Conservation (phyloP, 257 asterid species). For the Prunella vulgaris region DNA sequence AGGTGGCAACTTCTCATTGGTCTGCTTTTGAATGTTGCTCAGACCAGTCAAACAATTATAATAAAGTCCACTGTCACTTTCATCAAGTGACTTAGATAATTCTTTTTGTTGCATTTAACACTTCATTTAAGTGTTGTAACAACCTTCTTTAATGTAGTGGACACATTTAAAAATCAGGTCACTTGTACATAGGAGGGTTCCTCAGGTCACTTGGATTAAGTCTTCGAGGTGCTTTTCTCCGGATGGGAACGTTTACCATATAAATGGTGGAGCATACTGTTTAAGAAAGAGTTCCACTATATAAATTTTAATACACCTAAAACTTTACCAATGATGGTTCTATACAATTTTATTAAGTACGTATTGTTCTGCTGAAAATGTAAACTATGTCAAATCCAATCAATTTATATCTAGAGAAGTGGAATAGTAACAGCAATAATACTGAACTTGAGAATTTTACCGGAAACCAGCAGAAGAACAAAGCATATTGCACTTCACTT, state of each 20-base stretch:
- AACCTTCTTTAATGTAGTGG: no score
- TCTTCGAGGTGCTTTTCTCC: no score
- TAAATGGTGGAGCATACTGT: background rate
- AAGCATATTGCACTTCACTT: background rate
- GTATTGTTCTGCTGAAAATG: background rate
- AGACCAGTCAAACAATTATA: no score
- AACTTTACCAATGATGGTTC: background rate
- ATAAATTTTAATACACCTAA: background rate
- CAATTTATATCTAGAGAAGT: background rate
- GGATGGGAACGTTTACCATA: background rate
- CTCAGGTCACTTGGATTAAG: no score
- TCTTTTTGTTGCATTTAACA: no score
- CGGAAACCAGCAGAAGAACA: conserved; percentile 2
- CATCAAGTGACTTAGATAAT: no score
- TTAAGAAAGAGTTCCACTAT: background rate
- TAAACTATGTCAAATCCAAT: background rate
- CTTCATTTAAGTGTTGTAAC: no score
- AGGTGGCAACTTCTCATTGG: no score
- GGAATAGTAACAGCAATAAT: background rate
- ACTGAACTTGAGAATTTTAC: conserved; percentile 1
- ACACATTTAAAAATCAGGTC: no score
- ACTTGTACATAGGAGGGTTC: no score
- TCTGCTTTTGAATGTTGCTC: no score
- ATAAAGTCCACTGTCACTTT: no score
- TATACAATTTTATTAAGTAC: background rate